A percentile compares a stretch with the other conserved stretches of the same genome.
phyloP scores from a whole-genome alignment of 2,329 filamentous ascomycete genomes.

The Cadophora gregata region DNA sequence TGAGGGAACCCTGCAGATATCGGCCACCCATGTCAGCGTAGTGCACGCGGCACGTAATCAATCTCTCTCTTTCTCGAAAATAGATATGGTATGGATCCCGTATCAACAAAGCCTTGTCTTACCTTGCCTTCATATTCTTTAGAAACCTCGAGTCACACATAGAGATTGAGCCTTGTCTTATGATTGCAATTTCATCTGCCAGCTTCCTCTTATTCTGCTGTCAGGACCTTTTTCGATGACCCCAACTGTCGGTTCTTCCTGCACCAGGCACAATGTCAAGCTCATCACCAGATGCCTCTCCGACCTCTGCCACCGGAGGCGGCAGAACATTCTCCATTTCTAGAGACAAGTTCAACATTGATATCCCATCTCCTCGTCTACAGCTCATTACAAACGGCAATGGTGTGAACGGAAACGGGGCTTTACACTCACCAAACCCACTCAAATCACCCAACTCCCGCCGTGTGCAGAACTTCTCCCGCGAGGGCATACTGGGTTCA shows the following conservation, averaged over 20 bases:
- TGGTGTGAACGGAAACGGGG: slow-evolving; percentile 32
- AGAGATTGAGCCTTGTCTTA: slow-evolving; percentile 22
- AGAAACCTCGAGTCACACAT: slow-evolving; percentile 26
- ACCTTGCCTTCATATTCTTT: slow-evolving; percentile 27
- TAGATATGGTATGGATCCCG: slow-evolving; percentile 35
- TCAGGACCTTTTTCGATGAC: slow-evolving; percentile 29
- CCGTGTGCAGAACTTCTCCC: slow-evolving; percentile 57
- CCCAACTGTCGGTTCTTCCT: slow-evolving; percentile 22
- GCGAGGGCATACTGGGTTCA: slow-evolving; percentile 59
- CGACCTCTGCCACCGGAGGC: slow-evolving; percentile 37
- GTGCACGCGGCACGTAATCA: slow-evolving; percentile 36
- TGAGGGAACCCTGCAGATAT: slow-evolving; percentile 25
- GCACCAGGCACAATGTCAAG: slow-evolving; percentile 40
- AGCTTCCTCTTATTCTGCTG: slow-evolving; percentile 22
- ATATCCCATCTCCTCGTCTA: slow-evolving; percentile 40
- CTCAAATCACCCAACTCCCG: slow-evolving; percentile 58
- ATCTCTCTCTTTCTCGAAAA: slow-evolving; percentile 33
- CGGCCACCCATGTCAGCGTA: slow-evolving; percentile 27
- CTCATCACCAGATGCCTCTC: slow-evolving; percentile 42
- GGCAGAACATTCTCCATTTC: slow-evolving; percentile 41
- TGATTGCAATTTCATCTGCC: slow-evolving; percentile 21
- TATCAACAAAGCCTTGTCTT: slow-evolving; percentile 30
- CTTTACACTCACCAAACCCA: slow-evolving; percentile 37
- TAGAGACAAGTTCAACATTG: slow-evolving; percentile 41
- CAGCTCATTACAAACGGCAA: slow-evolving; percentile 37